phyloP scores from a whole-genome alignment of 495 filamentous ascomycete genomes.

The Aspergillus wentii region DNA sequence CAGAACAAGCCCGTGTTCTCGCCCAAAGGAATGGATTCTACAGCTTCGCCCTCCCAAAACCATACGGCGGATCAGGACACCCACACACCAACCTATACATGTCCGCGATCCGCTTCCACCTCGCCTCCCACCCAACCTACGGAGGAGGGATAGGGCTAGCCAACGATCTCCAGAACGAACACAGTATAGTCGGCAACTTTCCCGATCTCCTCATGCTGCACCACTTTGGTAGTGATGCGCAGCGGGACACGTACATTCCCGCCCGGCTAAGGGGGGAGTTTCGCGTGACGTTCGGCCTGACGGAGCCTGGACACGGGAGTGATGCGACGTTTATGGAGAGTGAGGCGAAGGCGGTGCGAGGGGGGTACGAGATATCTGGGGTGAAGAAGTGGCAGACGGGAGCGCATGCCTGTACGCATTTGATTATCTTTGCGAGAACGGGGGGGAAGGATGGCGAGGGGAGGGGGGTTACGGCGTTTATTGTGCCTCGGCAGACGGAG shows the following conservation, averaged over 20 bases:
- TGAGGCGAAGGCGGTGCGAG: constrained; percentile 27
- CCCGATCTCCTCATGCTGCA: constrained; percentile 53
- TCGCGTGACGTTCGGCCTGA: constrained; percentile 52
- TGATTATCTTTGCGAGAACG: constrained; percentile 54
- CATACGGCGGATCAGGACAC: constrained; percentile 48
- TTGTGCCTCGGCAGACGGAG: constrained; percentile 41
- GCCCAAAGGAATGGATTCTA: constrained; percentile 54
- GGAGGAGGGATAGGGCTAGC: constrained; percentile 49
- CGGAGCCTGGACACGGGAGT: constrained; percentile 56
- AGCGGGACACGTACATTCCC: constrained; percentile 45
- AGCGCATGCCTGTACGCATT: constrained; percentile 53
- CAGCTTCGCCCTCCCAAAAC: constrained; percentile 47
- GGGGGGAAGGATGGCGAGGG: constrained; percentile 38
- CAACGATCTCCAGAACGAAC: constrained; percentile 60
- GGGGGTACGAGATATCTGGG: constrained; percentile 49
- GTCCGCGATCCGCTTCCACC: constrained; percentile 53
- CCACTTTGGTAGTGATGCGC: constrained; percentile 46
- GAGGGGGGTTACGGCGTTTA: constrained; percentile 52
- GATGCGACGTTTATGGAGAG: constrained; percentile 57
- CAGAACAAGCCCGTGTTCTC: constrained; percentile 31
- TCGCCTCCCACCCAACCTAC: constrained; percentile 41
- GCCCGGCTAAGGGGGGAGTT: constrained; percentile 44
- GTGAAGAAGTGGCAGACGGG: constrained; percentile 60
- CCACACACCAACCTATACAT: constrained; percentile 53
- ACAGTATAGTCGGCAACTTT: constrained; percentile 55